These are phyloP conservation scores for Dioscorea zingiberensis DNA, from an alignment of 106 monocot genomes.

Conservation along the genomic window DNA sequence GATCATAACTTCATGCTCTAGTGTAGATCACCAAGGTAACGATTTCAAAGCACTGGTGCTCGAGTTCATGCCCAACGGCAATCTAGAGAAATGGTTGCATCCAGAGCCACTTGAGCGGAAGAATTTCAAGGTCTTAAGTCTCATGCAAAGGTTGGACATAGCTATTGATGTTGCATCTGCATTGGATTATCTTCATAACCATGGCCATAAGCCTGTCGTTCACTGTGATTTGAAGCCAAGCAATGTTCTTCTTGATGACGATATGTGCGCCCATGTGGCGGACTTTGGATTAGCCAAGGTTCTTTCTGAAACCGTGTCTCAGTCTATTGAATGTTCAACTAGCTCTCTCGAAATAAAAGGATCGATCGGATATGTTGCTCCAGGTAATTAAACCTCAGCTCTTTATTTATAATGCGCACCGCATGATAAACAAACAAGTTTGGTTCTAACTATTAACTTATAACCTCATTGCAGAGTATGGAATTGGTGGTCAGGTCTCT, in stretches of 20 bases:
- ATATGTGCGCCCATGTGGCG: constrained; percentile 8
- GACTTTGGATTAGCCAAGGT: constrained; percentile 20
- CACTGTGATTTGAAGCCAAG: constrained; percentile 19
- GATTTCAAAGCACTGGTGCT: constrained; percentile 20
- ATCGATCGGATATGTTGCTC: constrained; percentile 15
- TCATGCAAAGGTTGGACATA: constrained; percentile 12
- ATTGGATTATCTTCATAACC: constrained; percentile 14
- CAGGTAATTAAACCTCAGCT: constrained; percentile 2
- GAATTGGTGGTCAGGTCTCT: constrained; percentile 12
- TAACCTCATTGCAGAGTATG: constrained; percentile 16
- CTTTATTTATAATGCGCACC: neutral
- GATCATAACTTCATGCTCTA: constrained; percentile 11
- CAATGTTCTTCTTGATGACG: constrained; percentile 10
- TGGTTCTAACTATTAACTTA: neutral
- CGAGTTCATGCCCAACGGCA: constrained; percentile 11
- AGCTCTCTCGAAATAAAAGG: constrained; percentile 3
- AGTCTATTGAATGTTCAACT: neutral
- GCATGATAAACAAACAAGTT: too few species aligned
- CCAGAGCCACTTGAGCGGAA: neutral
- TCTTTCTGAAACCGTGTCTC: neutral
- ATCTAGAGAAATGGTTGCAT: constrained; percentile 14
- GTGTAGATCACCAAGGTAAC: constrained; percentile 3
- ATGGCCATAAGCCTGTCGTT: constrained; percentile 2
- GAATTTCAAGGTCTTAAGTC: neutral
- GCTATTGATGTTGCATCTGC: constrained; percentile 14